Evolutionary conservation across 495 filamentous ascomycete genomes (phyloP).

Genomic region (Parathielavia hyrcaniae): DNA sequence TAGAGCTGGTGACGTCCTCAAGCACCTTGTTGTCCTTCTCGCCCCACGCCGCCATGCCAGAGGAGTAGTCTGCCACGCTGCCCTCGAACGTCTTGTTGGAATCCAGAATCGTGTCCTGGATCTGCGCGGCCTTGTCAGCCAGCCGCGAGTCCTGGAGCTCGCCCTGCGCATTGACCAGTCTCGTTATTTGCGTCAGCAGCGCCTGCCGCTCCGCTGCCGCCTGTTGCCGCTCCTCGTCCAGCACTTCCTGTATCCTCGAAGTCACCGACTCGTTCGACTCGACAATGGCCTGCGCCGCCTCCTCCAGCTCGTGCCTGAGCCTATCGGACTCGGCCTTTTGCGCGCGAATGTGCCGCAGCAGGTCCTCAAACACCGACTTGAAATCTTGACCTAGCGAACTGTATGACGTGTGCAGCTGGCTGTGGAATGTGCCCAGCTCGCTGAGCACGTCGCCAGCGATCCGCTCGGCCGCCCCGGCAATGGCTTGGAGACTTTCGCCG

Average conservation of each 20-base stretch:
- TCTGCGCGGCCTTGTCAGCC: conserved; percentile 50
- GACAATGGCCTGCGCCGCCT: conserved; percentile 58
- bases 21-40: conserved; percentile 61
- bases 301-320: conserved; percentile 61
- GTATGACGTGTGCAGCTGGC: conserved; percentile 78
- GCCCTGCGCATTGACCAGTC: conserved; percentile 65
- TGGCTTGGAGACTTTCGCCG: conserved; percentile 74
- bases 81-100: conserved; percentile 58
- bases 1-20: conserved; percentile 61
- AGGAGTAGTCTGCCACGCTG: conserved; percentile 56
- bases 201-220: conserved; percentile 67
- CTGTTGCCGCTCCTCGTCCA: conserved; percentile 68
- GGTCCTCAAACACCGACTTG: conserved; percentile 73
- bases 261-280: conserved; percentile 61
- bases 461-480: conserved; percentile 75
- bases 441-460: conserved; percentile 88
- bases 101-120: conserved; percentile 57
- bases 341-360: conserved; percentile 62
- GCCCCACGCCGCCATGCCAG: conserved; percentile 71
- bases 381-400: conserved; percentile 83
- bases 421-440: conserved; percentile 76
- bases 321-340: conserved; percentile 72
- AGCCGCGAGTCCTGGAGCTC: conserved; percentile 69
- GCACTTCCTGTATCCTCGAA: conserved; percentile 57
- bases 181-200: conserved; percentile 68